phyloP scores from a whole-genome alignment of 768 basidiomycete genomes.

The Lentinula boryana region DNA sequence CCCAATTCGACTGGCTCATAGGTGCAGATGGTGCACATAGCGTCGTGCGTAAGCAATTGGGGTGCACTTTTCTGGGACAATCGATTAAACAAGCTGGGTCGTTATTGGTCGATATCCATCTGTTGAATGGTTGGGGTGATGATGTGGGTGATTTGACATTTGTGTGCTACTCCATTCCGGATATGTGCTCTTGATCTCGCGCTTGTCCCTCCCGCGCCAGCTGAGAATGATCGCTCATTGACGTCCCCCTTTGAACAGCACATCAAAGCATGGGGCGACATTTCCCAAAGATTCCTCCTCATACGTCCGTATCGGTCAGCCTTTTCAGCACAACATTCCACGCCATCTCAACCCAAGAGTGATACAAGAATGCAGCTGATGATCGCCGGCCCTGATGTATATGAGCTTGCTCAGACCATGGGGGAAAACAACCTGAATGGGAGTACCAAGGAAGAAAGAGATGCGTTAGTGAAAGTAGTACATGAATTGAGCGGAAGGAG shows the following conservation, averaged over 20 bases:
- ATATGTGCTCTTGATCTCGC: too few species aligned
- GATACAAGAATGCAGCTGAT: background rate
- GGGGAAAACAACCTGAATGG: background rate
- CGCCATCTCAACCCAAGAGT: background rate
- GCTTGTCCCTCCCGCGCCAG: too few species aligned
- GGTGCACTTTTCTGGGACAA: constrained; percentile 10
- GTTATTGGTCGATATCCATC: constrained; percentile 7
- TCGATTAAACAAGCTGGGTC: background rate
- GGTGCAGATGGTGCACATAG: constrained; percentile 12
- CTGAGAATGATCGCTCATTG: too few species aligned
- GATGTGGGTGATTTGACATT: background rate
- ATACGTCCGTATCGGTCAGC: background rate
- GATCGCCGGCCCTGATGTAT: background rate
- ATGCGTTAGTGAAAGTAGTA: background rate
- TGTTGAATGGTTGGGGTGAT: background rate
- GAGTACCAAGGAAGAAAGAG: background rate
- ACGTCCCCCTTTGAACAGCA: background rate
- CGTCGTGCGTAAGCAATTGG: constrained; percentile 11
- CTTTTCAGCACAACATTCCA: background rate
- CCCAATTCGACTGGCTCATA: constrained; percentile 6
- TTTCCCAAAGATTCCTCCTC: background rate
- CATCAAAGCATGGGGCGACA: background rate
- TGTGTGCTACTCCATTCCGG: background rate
- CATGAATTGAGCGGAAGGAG: constrained; percentile 1
- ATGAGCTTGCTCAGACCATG: background rate